Evolutionary conservation across 495 filamentous ascomycete genomes (phyloP).

Genomic region (Xylaria curta): DNA sequence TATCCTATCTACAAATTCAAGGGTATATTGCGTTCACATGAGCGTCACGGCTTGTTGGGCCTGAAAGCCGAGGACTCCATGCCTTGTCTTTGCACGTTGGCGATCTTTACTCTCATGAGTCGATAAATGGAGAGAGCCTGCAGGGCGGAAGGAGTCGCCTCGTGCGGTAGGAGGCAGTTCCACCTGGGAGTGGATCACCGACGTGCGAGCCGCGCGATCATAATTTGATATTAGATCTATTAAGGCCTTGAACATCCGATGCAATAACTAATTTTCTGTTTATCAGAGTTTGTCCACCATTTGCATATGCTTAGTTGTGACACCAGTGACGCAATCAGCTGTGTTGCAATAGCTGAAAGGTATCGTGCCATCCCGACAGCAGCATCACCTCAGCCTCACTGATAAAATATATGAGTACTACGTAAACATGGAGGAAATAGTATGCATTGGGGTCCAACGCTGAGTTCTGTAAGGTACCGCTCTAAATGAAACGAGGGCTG

Average conservation of each 20-base stretch:
- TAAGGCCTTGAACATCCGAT: neutral
- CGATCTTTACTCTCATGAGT: conserved; percentile 22
- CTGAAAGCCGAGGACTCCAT: conserved; percentile 19
- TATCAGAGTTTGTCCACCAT: neutral
- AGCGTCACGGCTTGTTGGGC: conserved; percentile 24
- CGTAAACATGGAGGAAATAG: conserved; percentile 9
- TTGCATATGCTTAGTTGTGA: neutral
- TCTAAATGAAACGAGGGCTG: conserved; percentile 6
- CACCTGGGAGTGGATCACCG: conserved; percentile 15
- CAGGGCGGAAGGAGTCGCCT: conserved; percentile 9
- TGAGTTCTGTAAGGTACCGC: neutral
- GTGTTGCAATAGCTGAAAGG: conserved; percentile 21
- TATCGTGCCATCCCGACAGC: neutral
- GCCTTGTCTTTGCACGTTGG: neutral
- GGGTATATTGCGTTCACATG: conserved; percentile 26
- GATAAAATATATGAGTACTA: neutral
- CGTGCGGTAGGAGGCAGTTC: conserved; percentile 2
- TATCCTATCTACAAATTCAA: conserved; percentile 7
- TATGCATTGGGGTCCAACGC: neutral
- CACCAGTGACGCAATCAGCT: neutral
- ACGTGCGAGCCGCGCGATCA: conserved; percentile 1
- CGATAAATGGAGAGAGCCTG: conserved; percentile 9
- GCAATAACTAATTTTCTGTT: neutral
- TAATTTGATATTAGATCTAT: neutral
- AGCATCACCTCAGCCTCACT: conserved; percentile 4